Conservation (phyloP, 169 alveolate species). For the Eimeria brunetti region DNA sequence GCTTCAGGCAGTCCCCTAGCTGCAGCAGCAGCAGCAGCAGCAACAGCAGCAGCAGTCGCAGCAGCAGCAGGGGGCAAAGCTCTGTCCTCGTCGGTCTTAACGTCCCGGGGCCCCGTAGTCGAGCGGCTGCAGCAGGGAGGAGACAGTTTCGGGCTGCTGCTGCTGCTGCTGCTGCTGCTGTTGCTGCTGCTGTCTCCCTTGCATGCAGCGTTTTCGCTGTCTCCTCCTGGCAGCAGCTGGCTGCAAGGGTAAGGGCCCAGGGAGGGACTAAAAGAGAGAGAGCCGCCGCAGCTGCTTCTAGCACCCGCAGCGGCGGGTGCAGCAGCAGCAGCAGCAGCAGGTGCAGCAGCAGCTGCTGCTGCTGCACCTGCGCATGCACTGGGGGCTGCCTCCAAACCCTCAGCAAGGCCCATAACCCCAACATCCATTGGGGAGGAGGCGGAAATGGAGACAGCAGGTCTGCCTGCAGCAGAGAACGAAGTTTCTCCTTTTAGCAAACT, state of each 20-base stretch:
- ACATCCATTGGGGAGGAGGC: not conserved
- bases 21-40: not conserved
- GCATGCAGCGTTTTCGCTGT: not conserved
- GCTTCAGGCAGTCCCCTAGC: not conserved
- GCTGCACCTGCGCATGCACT: not conserved
- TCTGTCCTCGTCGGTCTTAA: not conserved
- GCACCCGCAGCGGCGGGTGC: not conserved
- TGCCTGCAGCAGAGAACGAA: not conserved
- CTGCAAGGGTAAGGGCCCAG: not conserved
- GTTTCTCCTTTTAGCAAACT: too few relatives aligned
- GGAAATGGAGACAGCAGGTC: not conserved
- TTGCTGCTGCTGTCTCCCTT: slow-evolving; percentile 5
- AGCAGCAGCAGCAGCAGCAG: not conserved
- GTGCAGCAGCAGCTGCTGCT: not conserved
- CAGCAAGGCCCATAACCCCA: not conserved
- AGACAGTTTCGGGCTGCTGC: slow-evolving; percentile 6
- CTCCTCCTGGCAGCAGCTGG: not conserved
- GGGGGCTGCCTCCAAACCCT: not conserved
- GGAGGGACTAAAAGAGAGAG: not conserved
- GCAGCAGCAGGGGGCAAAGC: not conserved
- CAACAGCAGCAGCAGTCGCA: not conserved
- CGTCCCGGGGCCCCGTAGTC: not conserved
- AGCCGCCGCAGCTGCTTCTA: not conserved
- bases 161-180: slow-evolving; percentile 30
- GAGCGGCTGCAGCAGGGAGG: not conserved